phyloP scores from a whole-genome alignment of 352 stramenopile genomes.

The Phytopythium boreale region DNA sequence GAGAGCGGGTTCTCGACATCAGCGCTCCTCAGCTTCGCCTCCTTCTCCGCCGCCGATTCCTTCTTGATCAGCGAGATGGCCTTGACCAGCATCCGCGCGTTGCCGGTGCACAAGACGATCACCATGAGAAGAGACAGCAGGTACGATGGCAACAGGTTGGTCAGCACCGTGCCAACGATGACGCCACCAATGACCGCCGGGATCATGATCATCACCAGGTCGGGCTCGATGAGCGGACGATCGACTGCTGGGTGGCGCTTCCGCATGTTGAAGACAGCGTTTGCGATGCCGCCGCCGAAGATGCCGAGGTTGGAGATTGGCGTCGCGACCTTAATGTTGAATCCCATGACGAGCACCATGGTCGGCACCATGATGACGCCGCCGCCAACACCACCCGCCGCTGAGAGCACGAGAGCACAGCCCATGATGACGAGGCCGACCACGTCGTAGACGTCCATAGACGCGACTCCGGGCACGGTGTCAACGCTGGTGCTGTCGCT shows the following conservation, averaged over 20 bases:
- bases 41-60: conserved; percentile 26
- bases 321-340: conserved; percentile 66
- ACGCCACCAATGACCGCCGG: conserved; percentile 56
- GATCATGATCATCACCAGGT: conserved; percentile 59
- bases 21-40: conserved; percentile 14
- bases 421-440: conserved; percentile 50
- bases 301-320: conserved; percentile 62
- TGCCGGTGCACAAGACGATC: conserved; percentile 46
- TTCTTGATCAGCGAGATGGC: conserved; percentile 31
- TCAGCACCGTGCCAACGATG: conserved; percentile 49
- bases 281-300: conserved; percentile 58
- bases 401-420: conserved; percentile 39
- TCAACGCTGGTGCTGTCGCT: conserved; percentile 14
- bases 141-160: conserved; percentile 60
- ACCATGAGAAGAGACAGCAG: conserved; percentile 56
- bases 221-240: conserved; percentile 53
- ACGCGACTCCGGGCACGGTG: conserved; percentile 23
- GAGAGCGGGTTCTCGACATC: not conserved
- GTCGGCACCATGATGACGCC: conserved; percentile 51
- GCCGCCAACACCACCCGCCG: conserved; percentile 46
- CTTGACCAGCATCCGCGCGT: conserved; percentile 24
- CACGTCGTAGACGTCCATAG: conserved; percentile 37
- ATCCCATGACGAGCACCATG: conserved; percentile 61
- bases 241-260: conserved; percentile 57
- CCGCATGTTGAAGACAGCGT: conserved; percentile 58